Evolutionary conservation across 768 basidiomycete species (phyloP).

Genomic region (Phylloporus scabripes): DNA sequence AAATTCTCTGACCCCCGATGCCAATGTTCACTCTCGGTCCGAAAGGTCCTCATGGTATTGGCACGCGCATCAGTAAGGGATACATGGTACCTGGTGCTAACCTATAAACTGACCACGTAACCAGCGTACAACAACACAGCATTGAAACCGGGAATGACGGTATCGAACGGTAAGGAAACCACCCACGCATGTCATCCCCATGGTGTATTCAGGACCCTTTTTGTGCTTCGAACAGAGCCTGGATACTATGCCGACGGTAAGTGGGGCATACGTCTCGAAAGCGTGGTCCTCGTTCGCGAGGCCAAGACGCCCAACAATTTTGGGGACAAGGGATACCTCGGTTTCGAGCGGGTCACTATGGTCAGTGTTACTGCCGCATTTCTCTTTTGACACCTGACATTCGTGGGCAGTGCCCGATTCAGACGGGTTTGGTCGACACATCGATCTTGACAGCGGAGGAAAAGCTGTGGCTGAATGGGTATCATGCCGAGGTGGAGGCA

Average conservation of each 20-base stretch:
- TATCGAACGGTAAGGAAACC: slow-evolving; percentile 62
- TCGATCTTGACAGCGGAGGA: slow-evolving; percentile 62
- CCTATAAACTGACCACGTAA: slow-evolving; percentile 1
- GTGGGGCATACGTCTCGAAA: slow-evolving; percentile 93
- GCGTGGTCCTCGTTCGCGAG: slow-evolving; percentile 71
- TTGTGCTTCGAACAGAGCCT: slow-evolving; percentile 48
- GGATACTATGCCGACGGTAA: slow-evolving; percentile 89
- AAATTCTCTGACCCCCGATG: too few species aligned
- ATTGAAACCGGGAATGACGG: slow-evolving; percentile 80
- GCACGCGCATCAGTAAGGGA: slow-evolving; percentile 34
- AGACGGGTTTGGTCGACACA: slow-evolving; percentile 72
- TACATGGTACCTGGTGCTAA: background rate
- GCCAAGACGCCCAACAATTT: slow-evolving; percentile 73
- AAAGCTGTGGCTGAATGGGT: slow-evolving; percentile 74
- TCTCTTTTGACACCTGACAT: background rate
- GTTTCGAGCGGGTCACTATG: slow-evolving; percentile 85
- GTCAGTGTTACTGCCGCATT: slow-evolving; percentile 38
- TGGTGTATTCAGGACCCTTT: background rate
- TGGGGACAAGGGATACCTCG: slow-evolving; percentile 74
- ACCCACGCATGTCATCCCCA: background rate
- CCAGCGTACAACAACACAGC: slow-evolving; percentile 63
- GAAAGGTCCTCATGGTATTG: slow-evolving; percentile 53
- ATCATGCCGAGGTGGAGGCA: slow-evolving; percentile 63
- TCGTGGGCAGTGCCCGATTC: slow-evolving; percentile 63
- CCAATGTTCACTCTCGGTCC: slow-evolving; percentile 4